phyloP scores from a whole-genome alignment of 768 basidiomycete genomes.

The Coprinellus aureogranulatus region DNA sequence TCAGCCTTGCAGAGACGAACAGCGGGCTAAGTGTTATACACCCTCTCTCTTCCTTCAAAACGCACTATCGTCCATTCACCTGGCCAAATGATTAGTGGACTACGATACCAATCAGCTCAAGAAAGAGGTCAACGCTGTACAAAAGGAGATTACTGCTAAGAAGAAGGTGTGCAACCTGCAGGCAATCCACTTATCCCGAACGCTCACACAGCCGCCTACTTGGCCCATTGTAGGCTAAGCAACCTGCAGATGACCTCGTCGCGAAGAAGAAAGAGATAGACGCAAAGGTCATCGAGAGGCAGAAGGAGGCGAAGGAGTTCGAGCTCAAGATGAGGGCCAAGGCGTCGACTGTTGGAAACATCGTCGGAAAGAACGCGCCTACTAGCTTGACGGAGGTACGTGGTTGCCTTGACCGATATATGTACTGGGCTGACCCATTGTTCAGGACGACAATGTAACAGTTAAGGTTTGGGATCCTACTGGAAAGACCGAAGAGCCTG shows the following conservation, averaged over 20 bases:
- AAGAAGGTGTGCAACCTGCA: conserved; percentile 70
- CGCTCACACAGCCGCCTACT: background rate
- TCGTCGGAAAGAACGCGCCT: conserved; percentile 84
- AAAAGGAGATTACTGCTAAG: conserved; percentile 92
- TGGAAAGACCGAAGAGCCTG: conserved; percentile 68
- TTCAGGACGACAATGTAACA: conserved; percentile 85
- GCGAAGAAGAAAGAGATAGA: conserved; percentile 84
- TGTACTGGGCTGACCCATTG: no score
- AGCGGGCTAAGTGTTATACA: no score
- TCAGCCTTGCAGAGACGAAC: no score
- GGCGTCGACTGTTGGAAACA: conserved; percentile 84
- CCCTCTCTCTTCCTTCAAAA: no score
- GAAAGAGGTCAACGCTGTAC: conserved; percentile 84
- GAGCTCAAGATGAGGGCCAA: conserved; percentile 77
- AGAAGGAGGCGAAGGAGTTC: conserved; percentile 73
- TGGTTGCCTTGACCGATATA: background rate
- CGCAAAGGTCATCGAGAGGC: conserved; percentile 70
- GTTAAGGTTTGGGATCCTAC: conserved; percentile 84
- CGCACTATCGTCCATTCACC: conserved; percentile 3
- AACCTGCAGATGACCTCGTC: conserved; percentile 85
- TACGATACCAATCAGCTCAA: conserved; percentile 75
- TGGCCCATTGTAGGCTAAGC: conserved; percentile 65
- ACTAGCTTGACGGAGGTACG: conserved; percentile 85
- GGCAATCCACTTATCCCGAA: background rate
- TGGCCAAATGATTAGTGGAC: conserved; percentile 60